phyloP scores from a whole-genome alignment of 192 early-diverging fungal genomes.

The Coemansia sp. region DNA sequence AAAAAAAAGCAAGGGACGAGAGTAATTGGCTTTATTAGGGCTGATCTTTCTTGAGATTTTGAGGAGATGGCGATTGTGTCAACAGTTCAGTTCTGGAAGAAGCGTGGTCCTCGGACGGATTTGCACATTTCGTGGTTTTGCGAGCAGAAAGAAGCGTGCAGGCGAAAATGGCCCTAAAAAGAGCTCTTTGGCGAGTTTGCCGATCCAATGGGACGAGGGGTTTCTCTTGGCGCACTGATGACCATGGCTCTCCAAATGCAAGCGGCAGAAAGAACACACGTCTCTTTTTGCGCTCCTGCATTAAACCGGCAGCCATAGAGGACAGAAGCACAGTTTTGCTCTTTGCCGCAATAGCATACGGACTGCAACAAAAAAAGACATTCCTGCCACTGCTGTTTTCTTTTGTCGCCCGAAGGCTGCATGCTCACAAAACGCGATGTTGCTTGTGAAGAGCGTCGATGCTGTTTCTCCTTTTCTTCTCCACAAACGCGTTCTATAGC shows the following conservation, averaged over 20 bases:
- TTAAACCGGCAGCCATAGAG: background rate
- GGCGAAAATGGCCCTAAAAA: background rate
- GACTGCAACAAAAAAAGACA: background rate
- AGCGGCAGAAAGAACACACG: background rate
- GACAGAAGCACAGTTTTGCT: background rate
- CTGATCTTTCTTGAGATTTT: background rate
- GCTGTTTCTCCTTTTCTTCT: background rate
- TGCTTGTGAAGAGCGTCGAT: background rate
- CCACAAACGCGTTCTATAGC: background rate
- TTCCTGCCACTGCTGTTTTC: background rate
- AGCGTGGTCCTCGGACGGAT: no score
- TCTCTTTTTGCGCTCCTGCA: constrained; percentile 3
- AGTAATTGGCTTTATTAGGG: background rate
- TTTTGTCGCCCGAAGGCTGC: background rate
- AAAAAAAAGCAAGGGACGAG: background rate
- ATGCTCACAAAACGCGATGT: background rate
- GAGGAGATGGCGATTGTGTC: constrained; percentile 3
- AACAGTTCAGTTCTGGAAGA: no score
- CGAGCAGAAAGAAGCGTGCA: background rate
- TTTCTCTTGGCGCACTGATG: background rate
- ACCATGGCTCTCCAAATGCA: background rate
- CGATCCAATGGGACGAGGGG: no score
- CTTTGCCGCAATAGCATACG: background rate
- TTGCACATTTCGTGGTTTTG: background rate
- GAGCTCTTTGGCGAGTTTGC: background rate